Evolutionary conservation across 768 basidiomycete species (phyloP).

Genomic region (Kwoniella botswanensis): DNA sequence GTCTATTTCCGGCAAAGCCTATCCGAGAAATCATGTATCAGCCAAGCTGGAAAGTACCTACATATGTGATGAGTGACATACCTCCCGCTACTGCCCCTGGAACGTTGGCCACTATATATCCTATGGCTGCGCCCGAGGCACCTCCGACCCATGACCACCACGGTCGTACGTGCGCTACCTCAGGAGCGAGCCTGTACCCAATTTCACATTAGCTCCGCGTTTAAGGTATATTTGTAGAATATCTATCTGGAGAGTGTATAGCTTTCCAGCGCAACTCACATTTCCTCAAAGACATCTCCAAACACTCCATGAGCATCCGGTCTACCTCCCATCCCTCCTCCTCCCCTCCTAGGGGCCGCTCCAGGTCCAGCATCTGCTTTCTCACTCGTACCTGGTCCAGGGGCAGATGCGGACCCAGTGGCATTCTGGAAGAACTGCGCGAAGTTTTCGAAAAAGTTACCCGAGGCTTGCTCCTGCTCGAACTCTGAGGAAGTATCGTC

Average conservation of each 20-base stretch:
- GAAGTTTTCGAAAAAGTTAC: slow-evolving; percentile 77
- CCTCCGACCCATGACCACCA: slow-evolving; percentile 56
- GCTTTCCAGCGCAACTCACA: slow-evolving; percentile 60
- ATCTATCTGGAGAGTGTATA: background rate
- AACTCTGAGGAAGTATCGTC: slow-evolving; percentile 49
- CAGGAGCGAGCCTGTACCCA: slow-evolving; percentile 52
- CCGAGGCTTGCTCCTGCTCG: slow-evolving; percentile 63
- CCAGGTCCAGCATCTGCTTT: slow-evolving; percentile 16
- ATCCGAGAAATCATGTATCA: slow-evolving; percentile 13
- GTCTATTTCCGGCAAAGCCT: slow-evolving; percentile 80
- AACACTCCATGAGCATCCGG: slow-evolving; percentile 83
- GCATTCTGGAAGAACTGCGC: slow-evolving; percentile 69
- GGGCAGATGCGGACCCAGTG: slow-evolving; percentile 49
- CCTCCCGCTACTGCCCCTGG: slow-evolving; percentile 84
- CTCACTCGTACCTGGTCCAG: slow-evolving; percentile 43
- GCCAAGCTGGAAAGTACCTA: background rate
- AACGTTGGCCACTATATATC: slow-evolving; percentile 74
- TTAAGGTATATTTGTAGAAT: background rate
- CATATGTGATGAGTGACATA: slow-evolving; percentile 20
- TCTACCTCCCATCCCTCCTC: slow-evolving; percentile 45
- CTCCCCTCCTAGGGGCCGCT: too few relatives aligned
- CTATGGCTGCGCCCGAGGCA: slow-evolving; percentile 64
- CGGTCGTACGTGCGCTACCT: slow-evolving; percentile 56
- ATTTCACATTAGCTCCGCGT: background rate
- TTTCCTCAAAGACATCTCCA: slow-evolving; percentile 87